phyloP scores from a whole-genome alignment of 2,329 filamentous ascomycete genomes.

The Ascochyta rabiei region DNA sequence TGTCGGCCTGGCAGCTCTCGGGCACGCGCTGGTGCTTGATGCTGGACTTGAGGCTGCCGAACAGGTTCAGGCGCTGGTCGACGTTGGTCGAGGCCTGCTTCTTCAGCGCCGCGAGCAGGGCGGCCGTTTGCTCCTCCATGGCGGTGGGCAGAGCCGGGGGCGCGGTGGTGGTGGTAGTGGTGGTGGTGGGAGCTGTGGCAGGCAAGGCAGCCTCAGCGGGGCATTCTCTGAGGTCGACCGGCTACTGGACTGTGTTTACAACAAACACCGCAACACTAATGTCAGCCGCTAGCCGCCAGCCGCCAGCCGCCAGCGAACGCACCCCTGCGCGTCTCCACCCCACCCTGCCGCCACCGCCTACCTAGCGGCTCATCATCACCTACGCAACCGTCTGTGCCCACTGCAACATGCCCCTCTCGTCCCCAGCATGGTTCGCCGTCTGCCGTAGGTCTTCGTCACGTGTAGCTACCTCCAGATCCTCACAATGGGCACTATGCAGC shows the following conservation, averaged over 20 bases:
- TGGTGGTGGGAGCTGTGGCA: neutral
- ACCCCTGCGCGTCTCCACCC: neutral
- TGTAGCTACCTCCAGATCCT: too few relatives aligned
- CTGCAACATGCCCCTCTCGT: neutral
- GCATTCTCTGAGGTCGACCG: conserved; percentile 4
- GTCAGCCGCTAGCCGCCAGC: too few relatives aligned
- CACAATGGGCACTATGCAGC: too few relatives aligned
- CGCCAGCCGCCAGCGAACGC: neutral
- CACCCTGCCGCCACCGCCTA: neutral
- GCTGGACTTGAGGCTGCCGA: conserved; percentile 79
- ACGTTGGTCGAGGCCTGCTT: conserved; percentile 69
- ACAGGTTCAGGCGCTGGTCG: conserved; percentile 72
- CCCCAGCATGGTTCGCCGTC: conserved; percentile 1
- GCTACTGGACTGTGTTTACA: neutral
- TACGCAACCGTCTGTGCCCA: conserved; percentile 9
- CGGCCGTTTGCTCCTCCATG: conserved; percentile 64
- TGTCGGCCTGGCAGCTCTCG: conserved; percentile 69
- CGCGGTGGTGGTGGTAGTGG: neutral
- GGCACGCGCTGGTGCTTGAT: conserved; percentile 95
- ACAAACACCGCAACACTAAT: neutral
- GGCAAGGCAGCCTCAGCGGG: conserved; percentile 8
- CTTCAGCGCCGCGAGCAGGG: conserved; percentile 59
- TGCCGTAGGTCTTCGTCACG: too few relatives aligned
- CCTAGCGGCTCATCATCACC: neutral
- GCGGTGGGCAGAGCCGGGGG: conserved; percentile 8